Conservation (phyloP, 257 asterid genomes). For the Apocynum venetum region DNA sequence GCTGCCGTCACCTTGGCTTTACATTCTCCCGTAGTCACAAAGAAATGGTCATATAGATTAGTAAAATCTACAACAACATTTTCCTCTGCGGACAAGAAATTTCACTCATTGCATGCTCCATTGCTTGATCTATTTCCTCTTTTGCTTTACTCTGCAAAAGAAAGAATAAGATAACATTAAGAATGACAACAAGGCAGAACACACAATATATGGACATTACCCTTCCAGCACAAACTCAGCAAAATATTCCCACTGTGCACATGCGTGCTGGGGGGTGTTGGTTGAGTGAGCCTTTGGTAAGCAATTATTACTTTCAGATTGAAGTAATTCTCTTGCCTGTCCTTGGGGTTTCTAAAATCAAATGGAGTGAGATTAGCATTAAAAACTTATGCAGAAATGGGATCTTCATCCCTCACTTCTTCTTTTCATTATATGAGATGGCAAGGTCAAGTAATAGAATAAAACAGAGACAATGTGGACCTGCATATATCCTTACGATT, state of each 20-base stretch:
- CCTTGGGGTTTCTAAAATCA: not conserved
- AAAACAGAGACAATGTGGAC: not conserved
- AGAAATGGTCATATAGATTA: conserved; percentile 85
- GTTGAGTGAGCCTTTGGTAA: not conserved
- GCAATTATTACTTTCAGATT: too few relatives aligned
- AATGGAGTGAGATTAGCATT: too few relatives aligned
- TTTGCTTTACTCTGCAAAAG: conserved; percentile 85
- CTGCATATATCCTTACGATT: not conserved
- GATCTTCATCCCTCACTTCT: too few relatives aligned
- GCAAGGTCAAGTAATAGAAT: not conserved
- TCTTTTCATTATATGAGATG: too few relatives aligned
- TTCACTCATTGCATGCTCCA: conserved; percentile 89
- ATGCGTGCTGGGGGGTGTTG: not conserved
- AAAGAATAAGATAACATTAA: conserved; percentile 13
- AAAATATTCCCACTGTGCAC: too few relatives aligned
- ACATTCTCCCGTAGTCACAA: conserved; percentile 73
- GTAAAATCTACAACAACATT: conserved; percentile 80
- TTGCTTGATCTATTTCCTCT: conserved; percentile 87
- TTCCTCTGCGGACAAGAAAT: conserved; percentile 88
- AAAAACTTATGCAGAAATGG: too few relatives aligned
- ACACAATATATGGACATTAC: not conserved
- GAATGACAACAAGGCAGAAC: not conserved
- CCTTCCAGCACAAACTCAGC: not conserved
- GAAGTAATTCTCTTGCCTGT: not conserved
- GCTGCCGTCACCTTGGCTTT: conserved; percentile 95